A percentile compares a stretch with the other conserved stretches of the same genome.
Evolutionary conservation across 1,139 yeast genomes (phyloP).

Genomic region (Suhomyces bokatorum): DNA sequence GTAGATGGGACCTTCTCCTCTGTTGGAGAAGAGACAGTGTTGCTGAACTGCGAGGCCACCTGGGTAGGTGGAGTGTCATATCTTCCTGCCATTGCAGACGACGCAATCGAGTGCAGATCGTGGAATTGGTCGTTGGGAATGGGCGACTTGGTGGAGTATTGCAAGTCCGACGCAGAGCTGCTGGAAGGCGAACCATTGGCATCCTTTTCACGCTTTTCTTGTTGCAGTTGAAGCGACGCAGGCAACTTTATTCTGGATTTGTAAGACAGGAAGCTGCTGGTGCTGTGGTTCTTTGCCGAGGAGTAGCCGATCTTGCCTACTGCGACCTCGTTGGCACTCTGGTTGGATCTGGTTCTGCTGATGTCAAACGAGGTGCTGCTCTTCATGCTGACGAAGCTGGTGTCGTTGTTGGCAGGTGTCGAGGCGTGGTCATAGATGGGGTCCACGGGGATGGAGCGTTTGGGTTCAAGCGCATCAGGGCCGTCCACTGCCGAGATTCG

Average conservation of each 20-base stretch:
- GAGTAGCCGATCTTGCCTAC: slow-evolving; percentile 9
- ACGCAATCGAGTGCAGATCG: slow-evolving; percentile 11
- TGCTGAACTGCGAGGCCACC: slow-evolving; percentile 15
- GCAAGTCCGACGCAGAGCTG: slow-evolving; percentile 1
- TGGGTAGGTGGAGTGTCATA: slow-evolving; percentile 19
- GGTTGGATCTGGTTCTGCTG: slow-evolving; percentile 10
- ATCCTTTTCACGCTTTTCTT: slow-evolving; percentile 6
- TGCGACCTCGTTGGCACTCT: slow-evolving; percentile 6
- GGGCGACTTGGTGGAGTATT: slow-evolving; percentile 11
- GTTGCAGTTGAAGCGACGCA: slow-evolving; percentile 20
- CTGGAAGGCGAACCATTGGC: slow-evolving; percentile 6
- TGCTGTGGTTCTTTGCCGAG: slow-evolving; percentile 24
- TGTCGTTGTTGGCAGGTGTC: slow-evolving; percentile 3
- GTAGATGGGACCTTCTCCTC: slow-evolving; percentile 16
- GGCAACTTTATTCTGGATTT: slow-evolving; percentile 39
- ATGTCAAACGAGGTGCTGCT: slow-evolving; percentile 7
- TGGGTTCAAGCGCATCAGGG: not conserved
- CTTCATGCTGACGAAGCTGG: slow-evolving; percentile 8
- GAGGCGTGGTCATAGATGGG: not conserved
- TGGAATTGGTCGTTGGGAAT: slow-evolving; percentile 4
- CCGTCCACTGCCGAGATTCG: not conserved
- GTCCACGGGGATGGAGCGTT: not conserved
- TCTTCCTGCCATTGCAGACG: slow-evolving; percentile 8
- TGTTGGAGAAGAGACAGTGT: slow-evolving; percentile 8
- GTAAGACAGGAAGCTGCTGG: slow-evolving; percentile 32